Evolutionary conservation across 1,284 basidiomycete species (phyloP), one percentile per base, ranked within the genome.

Genomic region (Trametes versicolor): DNA sequence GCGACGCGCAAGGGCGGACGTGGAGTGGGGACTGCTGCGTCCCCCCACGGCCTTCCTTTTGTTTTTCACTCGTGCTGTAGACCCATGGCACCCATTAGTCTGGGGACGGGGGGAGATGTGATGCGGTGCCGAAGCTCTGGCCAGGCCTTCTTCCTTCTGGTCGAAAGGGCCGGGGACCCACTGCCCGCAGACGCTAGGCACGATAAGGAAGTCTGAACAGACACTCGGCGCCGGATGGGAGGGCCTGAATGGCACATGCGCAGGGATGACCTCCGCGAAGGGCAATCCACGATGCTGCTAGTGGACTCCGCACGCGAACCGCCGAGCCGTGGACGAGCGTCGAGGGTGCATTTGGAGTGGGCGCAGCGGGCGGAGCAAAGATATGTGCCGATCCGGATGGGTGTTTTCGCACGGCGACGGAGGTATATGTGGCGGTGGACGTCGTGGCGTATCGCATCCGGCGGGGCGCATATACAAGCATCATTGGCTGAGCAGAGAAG

Each of bases 1-100:
- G n/a, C n/a, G n/a, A n/a, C n/a, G 55, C 51, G 51, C 60, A 59
- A 50, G 41, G 58, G 60, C 53, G 51, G 47, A 51, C 2, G 45
- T 45, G 49, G 36, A 64, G 58, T 39, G 48, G 53, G 34, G 49
- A 56, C 36, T 45, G 58, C 37, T 53, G 47, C 47, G 27, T 41
- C 45, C 52, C 21, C n/a, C 21, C 34, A n/a, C 43, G 59, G 29
- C 29, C 53, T 39, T 58, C 53, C 49, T 37, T 56, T 53, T 58
- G 53, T 62, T 51, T 36, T 67, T 70, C 69, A 67, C 69, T n/a
- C n/a, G n/a, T n/a, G n/a, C n/a, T 71, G 70, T 71, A 39, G 39
- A 47, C 34, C 21, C 36, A 47, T 32, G 29, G 55, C 19, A 48
- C 52, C 60, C 64, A 36, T 12, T 61, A 53, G 63, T 64, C 64